Conservation (phyloP, 2,329 filamentous ascomycete species). For the Alternaria gaisen region DNA sequence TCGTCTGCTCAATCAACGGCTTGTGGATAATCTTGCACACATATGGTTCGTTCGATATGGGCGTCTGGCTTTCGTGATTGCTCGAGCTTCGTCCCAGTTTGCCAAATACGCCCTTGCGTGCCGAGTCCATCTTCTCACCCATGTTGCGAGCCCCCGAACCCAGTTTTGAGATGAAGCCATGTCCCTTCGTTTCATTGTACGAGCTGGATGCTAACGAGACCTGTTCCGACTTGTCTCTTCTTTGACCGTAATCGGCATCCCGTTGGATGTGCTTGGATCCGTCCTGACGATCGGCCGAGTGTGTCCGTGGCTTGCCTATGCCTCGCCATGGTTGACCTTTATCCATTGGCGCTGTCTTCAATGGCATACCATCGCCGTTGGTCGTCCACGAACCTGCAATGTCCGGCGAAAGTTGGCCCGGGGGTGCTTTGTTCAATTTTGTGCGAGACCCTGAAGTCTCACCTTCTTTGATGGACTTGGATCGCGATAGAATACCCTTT, state of each 20-base stretch:
- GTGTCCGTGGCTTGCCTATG: conserved; percentile 68
- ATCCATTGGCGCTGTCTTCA: conserved; percentile 71
- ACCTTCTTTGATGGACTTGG: conserved; percentile 57
- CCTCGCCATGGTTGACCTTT: conserved; percentile 72
- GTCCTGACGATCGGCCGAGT: conserved; percentile 73
- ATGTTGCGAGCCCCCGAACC: conserved; percentile 77
- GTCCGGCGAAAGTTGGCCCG: conserved; percentile 42
- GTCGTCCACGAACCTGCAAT: conserved; percentile 40
- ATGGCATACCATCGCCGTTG: conserved; percentile 54
- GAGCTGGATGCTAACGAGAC: conserved; percentile 57
- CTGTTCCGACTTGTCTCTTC: conserved; percentile 45
- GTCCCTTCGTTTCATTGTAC: conserved; percentile 67
- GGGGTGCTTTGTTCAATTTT: conserved; percentile 47
- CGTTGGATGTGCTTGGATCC: conserved; percentile 41
- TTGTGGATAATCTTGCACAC: conserved; percentile 84
- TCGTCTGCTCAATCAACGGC: conserved; percentile 86
- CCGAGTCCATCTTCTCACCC: conserved; percentile 73
- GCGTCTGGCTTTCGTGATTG: conserved; percentile 71
- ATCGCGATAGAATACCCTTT: conserved; percentile 52
- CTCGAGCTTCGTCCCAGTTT: conserved; percentile 77
- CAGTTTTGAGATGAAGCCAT: conserved; percentile 75
- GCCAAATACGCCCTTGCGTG: conserved; percentile 83
- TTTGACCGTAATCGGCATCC: conserved; percentile 38
- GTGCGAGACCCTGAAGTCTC: conserved; percentile 37
- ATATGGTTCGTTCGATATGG: conserved; percentile 80